These are phyloP conservation scores for Cyclostephanos tholiformis DNA, from an alignment of 108 stramenopile genomes.

Conservation along the genomic window DNA sequence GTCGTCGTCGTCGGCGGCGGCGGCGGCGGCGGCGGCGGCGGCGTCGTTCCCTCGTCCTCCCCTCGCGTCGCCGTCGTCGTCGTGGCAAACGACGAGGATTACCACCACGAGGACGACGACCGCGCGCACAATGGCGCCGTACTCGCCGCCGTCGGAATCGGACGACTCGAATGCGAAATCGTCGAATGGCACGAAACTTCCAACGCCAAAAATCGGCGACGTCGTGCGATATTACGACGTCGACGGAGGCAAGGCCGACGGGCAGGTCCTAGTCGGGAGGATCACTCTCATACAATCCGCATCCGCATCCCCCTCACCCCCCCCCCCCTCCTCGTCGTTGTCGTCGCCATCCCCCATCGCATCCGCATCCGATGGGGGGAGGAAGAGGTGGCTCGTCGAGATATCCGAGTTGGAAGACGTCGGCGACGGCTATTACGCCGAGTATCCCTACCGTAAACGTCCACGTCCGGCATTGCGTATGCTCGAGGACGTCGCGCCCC, in stretches of 20 bases:
- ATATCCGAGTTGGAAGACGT: constrained; percentile 78
- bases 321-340: constrained; percentile 9
- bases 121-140: neutral
- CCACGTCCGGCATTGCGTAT: constrained; percentile 55
- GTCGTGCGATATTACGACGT: constrained; percentile 81
- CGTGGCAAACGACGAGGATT: neutral
- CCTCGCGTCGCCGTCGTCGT: neutral
- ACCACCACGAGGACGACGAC: constrained; percentile 1
- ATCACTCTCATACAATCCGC: constrained; percentile 62
- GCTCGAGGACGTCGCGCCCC: constrained; percentile 62
- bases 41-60: neutral
- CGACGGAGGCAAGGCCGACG: constrained; percentile 73
- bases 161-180: no score
- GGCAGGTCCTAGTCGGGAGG: constrained; percentile 76
- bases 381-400: constrained; percentile 62
- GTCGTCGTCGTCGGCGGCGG: neutral
- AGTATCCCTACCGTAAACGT: constrained; percentile 60
- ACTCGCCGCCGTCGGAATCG: neutral
- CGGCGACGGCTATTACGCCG: constrained; percentile 84
- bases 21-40: no score
- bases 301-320: constrained; percentile 8
- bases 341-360: constrained; percentile 9
- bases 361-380: constrained; percentile 24
- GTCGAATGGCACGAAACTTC: constrained; percentile 10
- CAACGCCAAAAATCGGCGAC: constrained; percentile 71